Evolutionary conservation across 768 basidiomycete species (phyloP).

Genomic region (Hygrocybe coccinea): DNA sequence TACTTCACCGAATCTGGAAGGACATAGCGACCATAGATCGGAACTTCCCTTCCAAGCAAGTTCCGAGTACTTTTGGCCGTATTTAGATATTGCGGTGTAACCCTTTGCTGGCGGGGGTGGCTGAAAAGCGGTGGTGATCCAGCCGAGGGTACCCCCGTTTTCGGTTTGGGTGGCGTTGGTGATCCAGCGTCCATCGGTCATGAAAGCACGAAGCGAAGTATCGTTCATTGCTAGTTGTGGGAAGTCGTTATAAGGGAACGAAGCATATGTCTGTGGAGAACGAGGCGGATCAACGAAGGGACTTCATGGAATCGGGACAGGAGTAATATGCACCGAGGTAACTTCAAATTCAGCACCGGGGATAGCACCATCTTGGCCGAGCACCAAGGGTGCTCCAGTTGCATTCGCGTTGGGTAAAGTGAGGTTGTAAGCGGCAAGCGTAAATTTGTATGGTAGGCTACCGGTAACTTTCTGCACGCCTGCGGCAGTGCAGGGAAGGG

Average conservation of each 20-base stretch:
- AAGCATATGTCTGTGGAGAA: conserved; percentile 41
- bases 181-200: conserved; percentile 28
- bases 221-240: conserved; percentile 37
- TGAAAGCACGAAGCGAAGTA: conserved; percentile 36
- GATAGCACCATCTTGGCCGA: conserved; percentile 37
- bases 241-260: conserved; percentile 48
- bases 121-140: conserved; percentile 30
- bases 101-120: conserved; percentile 26
- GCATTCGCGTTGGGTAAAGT: conserved; percentile 39
- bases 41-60: conserved; percentile 31
- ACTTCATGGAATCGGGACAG: neutral
- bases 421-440: conserved; percentile 41
- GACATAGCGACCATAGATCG: conserved; percentile 40
- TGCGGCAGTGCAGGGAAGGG: too few species aligned
- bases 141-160: conserved; percentile 31
- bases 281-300: neutral
- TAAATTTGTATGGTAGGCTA: conserved; percentile 37
- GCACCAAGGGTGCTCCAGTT: conserved; percentile 45
- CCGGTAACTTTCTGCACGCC: neutral
- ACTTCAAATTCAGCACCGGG: conserved; percentile 39
- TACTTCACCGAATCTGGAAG: conserved; percentile 27
- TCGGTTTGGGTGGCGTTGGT: conserved; percentile 37
- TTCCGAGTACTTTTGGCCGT: conserved; percentile 20
- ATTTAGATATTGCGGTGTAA: conserved; percentile 15
- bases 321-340: conserved; percentile 40